Conservation (phyloP, 106 monocot genomes). For the Vanilla planifolia region DNA sequence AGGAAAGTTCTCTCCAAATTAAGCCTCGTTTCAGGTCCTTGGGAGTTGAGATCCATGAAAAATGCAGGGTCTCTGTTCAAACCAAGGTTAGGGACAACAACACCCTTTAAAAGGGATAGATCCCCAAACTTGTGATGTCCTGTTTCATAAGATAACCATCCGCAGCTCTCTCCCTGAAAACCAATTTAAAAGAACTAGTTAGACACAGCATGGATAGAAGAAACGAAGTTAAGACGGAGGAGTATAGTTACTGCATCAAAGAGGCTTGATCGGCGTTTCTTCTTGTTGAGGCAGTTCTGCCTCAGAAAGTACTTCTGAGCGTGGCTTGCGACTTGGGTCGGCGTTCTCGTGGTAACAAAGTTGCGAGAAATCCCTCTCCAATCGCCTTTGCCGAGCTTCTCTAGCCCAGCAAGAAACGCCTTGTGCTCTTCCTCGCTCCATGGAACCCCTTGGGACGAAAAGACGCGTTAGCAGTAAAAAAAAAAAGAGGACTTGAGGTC, state of each 20-base stretch:
- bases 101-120: neutral
- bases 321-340: constrained; percentile 26
- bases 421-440: constrained; percentile 24
- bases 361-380: constrained; percentile 24
- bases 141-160: neutral
- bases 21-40: neutral
- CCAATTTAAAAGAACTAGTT: neutral
- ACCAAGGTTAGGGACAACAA: neutral
- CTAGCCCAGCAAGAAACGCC: constrained; percentile 11
- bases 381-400: constrained; percentile 21
- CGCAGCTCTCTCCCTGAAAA: neutral
- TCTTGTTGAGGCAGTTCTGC: constrained; percentile 19
- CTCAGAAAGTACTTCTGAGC: constrained; percentile 25
- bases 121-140: neutral
- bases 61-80: neutral
- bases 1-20: too few species aligned
- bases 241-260: constrained; percentile 11
- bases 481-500: too few species aligned
- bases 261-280: constrained; percentile 21
- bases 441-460: constrained; percentile 10
- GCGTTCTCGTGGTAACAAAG: constrained; percentile 17
- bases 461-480: too few species aligned
- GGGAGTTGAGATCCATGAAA: neutral
- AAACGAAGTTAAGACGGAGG: neutral
- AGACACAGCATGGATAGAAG: neutral